Evolutionary conservation across 2,329 filamentous ascomycete genomes (phyloP).

Genomic region (Stemphylium beticola): DNA sequence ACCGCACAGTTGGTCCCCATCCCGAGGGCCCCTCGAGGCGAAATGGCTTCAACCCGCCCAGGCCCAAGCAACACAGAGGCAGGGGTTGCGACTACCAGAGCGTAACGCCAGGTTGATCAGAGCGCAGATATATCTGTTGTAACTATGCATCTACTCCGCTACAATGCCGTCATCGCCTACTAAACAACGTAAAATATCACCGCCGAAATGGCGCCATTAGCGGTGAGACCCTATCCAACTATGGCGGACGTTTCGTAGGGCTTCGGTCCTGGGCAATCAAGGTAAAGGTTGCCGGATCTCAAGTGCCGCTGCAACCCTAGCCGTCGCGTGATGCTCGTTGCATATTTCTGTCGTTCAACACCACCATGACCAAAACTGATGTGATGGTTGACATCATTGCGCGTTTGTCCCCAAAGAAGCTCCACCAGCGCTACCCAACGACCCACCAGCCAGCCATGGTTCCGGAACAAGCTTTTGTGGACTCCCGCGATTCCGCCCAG

Average conservation of each 20-base stretch:
- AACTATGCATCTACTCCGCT: not conserved
- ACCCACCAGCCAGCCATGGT: conserved; percentile 6
- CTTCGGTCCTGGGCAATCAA: conserved; percentile 2
- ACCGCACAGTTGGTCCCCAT: conserved; percentile 16
- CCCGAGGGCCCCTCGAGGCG: conserved; percentile 4
- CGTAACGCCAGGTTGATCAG: not conserved
- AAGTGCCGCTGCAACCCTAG: conserved; percentile 9
- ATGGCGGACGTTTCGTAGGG: not conserved
- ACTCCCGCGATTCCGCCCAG: not conserved
- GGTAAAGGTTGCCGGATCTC: not conserved
- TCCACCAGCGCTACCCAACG: conserved; percentile 10
- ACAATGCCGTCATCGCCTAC: not conserved
- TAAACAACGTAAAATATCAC: not conserved
- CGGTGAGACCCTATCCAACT: conserved; percentile 13
- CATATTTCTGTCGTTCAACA: not conserved
- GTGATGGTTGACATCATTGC: conserved; percentile 14
- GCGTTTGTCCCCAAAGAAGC: conserved; percentile 1
- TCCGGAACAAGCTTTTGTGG: conserved; percentile 9
- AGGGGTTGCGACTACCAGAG: not conserved
- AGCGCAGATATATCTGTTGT: not conserved
- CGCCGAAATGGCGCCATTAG: conserved; percentile 15
- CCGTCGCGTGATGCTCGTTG: conserved; percentile 1
- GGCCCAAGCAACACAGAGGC: conserved; percentile 3
- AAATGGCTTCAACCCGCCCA: conserved; percentile 20
- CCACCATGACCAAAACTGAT: not conserved